Percentiles rank a stretch among this genome's conserved stretches.
phyloP scores from a whole-genome alignment of 2,329 filamentous ascomycete species.

The Akanthomyces dipterigenus region DNA sequence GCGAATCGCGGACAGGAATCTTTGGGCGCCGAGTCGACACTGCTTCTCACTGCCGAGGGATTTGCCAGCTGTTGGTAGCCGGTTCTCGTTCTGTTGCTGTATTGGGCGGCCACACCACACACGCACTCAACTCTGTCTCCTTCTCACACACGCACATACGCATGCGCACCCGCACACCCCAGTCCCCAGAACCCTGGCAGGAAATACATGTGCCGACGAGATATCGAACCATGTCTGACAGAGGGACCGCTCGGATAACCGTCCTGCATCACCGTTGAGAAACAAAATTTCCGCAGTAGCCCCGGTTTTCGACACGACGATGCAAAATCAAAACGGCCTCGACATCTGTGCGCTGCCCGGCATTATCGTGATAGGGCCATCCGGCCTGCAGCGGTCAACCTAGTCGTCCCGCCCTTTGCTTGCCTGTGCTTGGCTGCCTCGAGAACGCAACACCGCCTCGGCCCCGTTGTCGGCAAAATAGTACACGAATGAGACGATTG shows the following conservation, averaged over 20 bases:
- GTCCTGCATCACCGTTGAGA: constrained; percentile 3
- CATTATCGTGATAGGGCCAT: constrained; percentile 1
- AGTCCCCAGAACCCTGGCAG: not conserved
- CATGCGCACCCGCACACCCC: too few relatives aligned
- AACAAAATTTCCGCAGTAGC: not conserved
- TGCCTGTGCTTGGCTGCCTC: not conserved
- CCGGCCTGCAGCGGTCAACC: not conserved
- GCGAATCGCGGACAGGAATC: too few relatives aligned
- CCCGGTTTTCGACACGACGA: constrained; percentile 1
- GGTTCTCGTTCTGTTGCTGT: not conserved
- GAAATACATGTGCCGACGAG: not conserved
- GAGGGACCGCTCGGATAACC: not conserved
- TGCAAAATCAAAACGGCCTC: not conserved
- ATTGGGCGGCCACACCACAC: not conserved
- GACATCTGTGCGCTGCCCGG: constrained; percentile 6
- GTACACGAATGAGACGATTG: not conserved
- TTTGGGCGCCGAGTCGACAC: not conserved
- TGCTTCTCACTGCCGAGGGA: not conserved
- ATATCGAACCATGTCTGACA: constrained; percentile 3
- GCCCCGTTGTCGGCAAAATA: not conserved
- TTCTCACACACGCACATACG: too few relatives aligned
- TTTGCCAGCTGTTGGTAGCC: not conserved
- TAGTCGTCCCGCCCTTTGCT: not conserved
- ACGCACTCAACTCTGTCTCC: too few relatives aligned
- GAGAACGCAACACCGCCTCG: not conserved